Percentiles rank a stretch among this genome's conserved stretches.
Evolutionary conservation across 2,329 filamentous ascomycete genomes (phyloP).

Genomic region (Aspergillus sp.): DNA sequence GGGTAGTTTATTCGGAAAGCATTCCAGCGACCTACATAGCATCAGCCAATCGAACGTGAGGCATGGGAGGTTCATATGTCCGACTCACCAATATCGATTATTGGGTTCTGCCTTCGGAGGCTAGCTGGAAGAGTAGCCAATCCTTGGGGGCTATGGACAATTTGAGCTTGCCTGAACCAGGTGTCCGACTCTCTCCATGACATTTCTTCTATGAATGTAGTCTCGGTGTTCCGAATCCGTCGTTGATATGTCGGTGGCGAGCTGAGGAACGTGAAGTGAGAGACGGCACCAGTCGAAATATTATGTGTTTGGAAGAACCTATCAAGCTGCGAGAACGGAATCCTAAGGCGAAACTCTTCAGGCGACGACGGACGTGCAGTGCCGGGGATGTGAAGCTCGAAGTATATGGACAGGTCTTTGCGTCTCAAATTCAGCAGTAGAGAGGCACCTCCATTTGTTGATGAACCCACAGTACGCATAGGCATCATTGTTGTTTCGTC

Average conservation of each 20-base stretch:
- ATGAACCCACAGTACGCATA: constrained; percentile 50
- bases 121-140: constrained; percentile 41
- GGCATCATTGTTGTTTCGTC: constrained; percentile 58
- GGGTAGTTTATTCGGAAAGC: constrained; percentile 56
- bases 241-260: constrained; percentile 49
- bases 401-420: constrained; percentile 48
- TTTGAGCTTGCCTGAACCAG: constrained; percentile 66
- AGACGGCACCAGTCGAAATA: constrained; percentile 16
- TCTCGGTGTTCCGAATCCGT: constrained; percentile 31
- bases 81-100: constrained; percentile 60
- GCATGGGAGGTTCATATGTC: too few relatives aligned
- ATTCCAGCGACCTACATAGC: constrained; percentile 58
- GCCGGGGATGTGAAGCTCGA: constrained; percentile 36
- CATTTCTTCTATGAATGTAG: constrained; percentile 44
- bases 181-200: constrained; percentile 58
- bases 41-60: constrained; percentile 5
- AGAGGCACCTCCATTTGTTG: constrained; percentile 23
- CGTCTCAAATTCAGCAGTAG: constrained; percentile 45
- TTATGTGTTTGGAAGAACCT: constrained; percentile 37
- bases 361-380: constrained; percentile 6
- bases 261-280: constrained; percentile 42
- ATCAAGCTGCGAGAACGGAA: constrained; percentile 47
- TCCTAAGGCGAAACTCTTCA: constrained; percentile 42
- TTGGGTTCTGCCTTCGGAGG: constrained; percentile 50
- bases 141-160: constrained; percentile 48